Base-by-base conservation (phyloP, 1,284 basidiomycete species). In the Ganoderma resinaceum region DNA sequence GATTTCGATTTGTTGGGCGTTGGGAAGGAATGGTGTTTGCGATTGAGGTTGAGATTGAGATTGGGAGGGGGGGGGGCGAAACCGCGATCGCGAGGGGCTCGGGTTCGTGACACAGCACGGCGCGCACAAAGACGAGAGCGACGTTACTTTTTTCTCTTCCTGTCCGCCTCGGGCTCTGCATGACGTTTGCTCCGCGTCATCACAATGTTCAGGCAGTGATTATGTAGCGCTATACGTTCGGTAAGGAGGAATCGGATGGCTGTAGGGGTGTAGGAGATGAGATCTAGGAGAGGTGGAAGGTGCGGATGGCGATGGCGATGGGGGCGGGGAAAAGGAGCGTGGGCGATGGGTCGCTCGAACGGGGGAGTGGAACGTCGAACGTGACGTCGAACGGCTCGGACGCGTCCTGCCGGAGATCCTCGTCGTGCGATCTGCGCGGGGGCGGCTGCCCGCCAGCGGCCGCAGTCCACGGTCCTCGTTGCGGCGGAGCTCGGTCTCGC, bases 181-280 rank as follows among this genome's bases (percentile, higher is more conserved):
- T 75, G 74, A 64, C 80, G 78, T 71, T 81, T 81, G 62, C 70
- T 73, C 52, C 74, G 74, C 49, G 75, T 76, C 78, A 80, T 80
- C 67, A 60, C n/a, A 18, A 43, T 43, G 42, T 46, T 46, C 20
- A 23, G n/a, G 43, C 7, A 43, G 42, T 20, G 42, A 9, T 53
- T 18, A 31, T 26, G 52, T 23, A 35, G 31, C 20, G 20, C 55
- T 2, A 12, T 60, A 26, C 1, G 52, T 29, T 26, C 43, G 60
- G 37, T 23, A 57, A 35, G 52, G 29, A 26, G 23, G 52, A 57
- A 42, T 42, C 40, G 40, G 38, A 40, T 18, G 16, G 18, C 16
- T 42, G 14, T 1, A 33, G 38, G 18, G 38, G 38, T 9, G 52
- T 31, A 5, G 52, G 52, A 12, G 29, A 14, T 33, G 31, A 29